Base-by-base conservation (phyloP, 116 monocot genomes). In the Trichopus zeylanicus region DNA sequence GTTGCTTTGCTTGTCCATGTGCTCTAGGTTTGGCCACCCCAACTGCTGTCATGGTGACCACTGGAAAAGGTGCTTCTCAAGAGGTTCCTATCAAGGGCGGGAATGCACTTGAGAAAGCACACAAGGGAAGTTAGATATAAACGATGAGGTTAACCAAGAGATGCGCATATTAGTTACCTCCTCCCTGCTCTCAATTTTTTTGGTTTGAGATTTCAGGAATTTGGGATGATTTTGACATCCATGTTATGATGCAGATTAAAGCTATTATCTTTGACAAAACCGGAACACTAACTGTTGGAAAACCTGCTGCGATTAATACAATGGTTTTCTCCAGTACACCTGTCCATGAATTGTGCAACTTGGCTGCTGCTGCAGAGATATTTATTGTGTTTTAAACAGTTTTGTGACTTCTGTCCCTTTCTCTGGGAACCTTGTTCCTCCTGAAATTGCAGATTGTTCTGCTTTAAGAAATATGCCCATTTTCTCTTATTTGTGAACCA, bases 41-140 rank as follows among this genome's bases (percentile, higher is more conserved):
- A 13, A 92, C 92, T 48, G 92, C 92, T 52, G 92, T 92, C 48
- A 92, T 92, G 92, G 92, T 92, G 51, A 84, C 92, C 59, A 92
- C 92, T 39, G 92, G 92, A 25, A 87, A 84, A 81, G 92, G 87
- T 48, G 92, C 92, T 67, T 92, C 92, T 37, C 92, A 87, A 49
- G 92, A 87, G 29, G 81, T 92, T 29, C 87, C 87, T 53, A 92
- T 92, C 53, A 92, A 92, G 71, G 92, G 92, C 56, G 92, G 84
- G 51, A 65, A 81, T 84, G 92, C 92, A 15, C 64, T 92, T 27
- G 87, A 92, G 65, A 92, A 87, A 32, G 92, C 92, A 33, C 81
- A 92, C 68, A 87, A 92, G 79, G 92, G 58, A 62, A 72, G 79
- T 67, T 62, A 10, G 20, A 51, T 7, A 46, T 47, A 22, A 33